Evolutionary conservation across 768 basidiomycete genomes (phyloP).

Genomic region (Auriculariales sp.): DNA sequence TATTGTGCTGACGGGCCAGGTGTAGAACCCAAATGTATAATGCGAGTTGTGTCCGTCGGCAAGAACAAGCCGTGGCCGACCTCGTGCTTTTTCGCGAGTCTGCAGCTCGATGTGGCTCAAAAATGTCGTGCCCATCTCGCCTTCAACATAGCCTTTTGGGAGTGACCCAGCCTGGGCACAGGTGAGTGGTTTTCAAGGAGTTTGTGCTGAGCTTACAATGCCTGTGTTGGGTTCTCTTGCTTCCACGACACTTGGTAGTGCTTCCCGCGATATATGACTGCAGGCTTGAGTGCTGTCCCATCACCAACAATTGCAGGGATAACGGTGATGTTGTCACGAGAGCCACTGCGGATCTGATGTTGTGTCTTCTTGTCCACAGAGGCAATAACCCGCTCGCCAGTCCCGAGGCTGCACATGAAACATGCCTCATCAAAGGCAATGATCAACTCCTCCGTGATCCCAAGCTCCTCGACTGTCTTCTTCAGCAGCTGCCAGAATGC

Average conservation of each 20-base stretch:
- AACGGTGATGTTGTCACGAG: constrained; percentile 13
- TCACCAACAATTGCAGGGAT: constrained; percentile 24
- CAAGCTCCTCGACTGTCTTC: not conserved
- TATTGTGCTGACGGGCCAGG: constrained; percentile 20
- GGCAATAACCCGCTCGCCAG: too few relatives aligned
- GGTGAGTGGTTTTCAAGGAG: too few relatives aligned
- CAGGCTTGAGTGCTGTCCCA: constrained; percentile 20
- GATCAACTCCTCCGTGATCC: not conserved
- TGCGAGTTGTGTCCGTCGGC: constrained; percentile 36
- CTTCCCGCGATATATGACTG: too few relatives aligned
- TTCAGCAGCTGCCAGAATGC: constrained; percentile 2
- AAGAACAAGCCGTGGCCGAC: constrained; percentile 22
- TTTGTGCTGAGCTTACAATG: too few relatives aligned
- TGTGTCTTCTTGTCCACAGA: constrained; percentile 3
- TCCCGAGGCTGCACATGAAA: constrained; percentile 1
- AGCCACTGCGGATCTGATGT: constrained; percentile 2
- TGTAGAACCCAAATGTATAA: constrained; percentile 23
- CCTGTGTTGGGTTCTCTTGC: too few relatives aligned
- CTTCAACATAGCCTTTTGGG: too few relatives aligned
- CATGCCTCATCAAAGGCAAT: constrained; percentile 2
- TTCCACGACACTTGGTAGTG: too few relatives aligned
- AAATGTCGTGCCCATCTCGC: too few relatives aligned
- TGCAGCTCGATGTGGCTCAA: too few relatives aligned
- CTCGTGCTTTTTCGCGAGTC: too few relatives aligned
- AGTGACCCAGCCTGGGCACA: too few relatives aligned